These are phyloP conservation scores for Gaeumannomyces tritici DNA, from an alignment of 2,329 filamentous ascomycete species.

Conservation along the genomic window DNA sequence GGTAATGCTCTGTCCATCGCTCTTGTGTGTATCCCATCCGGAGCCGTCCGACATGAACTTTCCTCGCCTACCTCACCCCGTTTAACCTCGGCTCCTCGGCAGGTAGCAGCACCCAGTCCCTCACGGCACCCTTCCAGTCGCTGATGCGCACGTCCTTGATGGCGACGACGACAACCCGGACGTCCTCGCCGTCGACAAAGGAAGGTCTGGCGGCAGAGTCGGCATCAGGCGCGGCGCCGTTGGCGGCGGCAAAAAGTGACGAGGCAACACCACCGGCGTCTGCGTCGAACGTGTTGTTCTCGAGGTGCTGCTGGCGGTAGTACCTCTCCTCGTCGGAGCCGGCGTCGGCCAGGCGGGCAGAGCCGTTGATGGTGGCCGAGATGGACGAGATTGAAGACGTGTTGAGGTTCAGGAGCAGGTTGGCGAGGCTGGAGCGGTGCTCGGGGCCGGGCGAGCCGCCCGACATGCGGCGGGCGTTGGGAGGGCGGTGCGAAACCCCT, in stretches of 20 bases:
- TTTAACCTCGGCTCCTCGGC: slow-evolving; percentile 25
- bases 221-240: slow-evolving; percentile 30
- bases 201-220: slow-evolving; percentile 42
- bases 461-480: slow-evolving; percentile 53
- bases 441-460: slow-evolving; percentile 52
- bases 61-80: slow-evolving; percentile 24
- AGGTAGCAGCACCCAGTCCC: slow-evolving; percentile 57
- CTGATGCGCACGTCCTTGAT: slow-evolving; percentile 81
- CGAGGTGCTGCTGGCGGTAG: slow-evolving; percentile 74
- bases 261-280: slow-evolving; percentile 27
- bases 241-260: slow-evolving; percentile 9
- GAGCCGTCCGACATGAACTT: no score
- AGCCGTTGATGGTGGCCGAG: slow-evolving; percentile 88
- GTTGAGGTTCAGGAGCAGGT: slow-evolving; percentile 83
- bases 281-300: slow-evolving; percentile 79
- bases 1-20: no score
- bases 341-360: slow-evolving; percentile 60
- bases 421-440: slow-evolving; percentile 65
- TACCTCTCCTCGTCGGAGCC: slow-evolving; percentile 77
- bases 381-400: slow-evolving; percentile 80
- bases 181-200: slow-evolving; percentile 74
- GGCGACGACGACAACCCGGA: slow-evolving; percentile 76
- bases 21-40: no score
- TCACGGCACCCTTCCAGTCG: slow-evolving; percentile 90
- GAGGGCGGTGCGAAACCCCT: slow-evolving; percentile 86